Evolutionary conservation across 768 basidiomycete species (phyloP).

Genomic region (Rhodotorula babjevae): DNA sequence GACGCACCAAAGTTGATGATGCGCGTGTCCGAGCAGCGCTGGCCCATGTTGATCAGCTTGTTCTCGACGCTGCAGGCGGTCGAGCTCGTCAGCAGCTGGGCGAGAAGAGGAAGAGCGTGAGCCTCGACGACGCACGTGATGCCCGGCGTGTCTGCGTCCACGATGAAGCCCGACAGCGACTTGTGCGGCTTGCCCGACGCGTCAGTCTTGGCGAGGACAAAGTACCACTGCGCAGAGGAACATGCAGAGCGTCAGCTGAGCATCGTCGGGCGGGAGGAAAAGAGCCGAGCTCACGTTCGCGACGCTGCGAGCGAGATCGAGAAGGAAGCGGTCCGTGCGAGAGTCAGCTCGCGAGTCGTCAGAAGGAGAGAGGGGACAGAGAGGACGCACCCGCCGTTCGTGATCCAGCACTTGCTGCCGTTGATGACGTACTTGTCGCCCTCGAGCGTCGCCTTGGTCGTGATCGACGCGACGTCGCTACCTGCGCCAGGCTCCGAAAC

Average conservation of each 20-base stretch:
- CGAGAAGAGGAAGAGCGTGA: too few relatives aligned
- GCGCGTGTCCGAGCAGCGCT: conserved; percentile 49
- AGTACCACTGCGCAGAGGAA: conserved; percentile 46
- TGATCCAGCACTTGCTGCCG: conserved; percentile 42
- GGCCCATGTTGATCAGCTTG: conserved; percentile 49
- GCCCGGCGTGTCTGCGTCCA: conserved; percentile 30
- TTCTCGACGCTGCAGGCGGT: conserved; percentile 8
- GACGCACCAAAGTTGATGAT: conserved; percentile 47
- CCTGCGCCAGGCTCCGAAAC: conserved; percentile 47
- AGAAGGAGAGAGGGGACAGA: neutral
- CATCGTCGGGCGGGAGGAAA: neutral
- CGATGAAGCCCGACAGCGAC: conserved; percentile 49
- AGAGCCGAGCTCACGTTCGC: neutral
- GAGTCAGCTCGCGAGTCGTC: neutral
- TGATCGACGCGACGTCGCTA: conserved; percentile 50
- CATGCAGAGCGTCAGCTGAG: neutral
- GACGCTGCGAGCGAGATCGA: neutral
- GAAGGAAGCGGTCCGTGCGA: neutral
- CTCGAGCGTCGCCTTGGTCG: conserved; percentile 47
- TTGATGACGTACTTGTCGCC: conserved; percentile 46
- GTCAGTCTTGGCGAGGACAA: conserved; percentile 49
- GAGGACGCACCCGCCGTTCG: conserved; percentile 44
- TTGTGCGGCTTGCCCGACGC: conserved; percentile 44
- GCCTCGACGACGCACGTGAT: conserved; percentile 13
- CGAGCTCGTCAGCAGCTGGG: too few relatives aligned